phyloP scores from a whole-genome alignment of 768 basidiomycete genomes.

The Psilocybe cyanescens region DNA sequence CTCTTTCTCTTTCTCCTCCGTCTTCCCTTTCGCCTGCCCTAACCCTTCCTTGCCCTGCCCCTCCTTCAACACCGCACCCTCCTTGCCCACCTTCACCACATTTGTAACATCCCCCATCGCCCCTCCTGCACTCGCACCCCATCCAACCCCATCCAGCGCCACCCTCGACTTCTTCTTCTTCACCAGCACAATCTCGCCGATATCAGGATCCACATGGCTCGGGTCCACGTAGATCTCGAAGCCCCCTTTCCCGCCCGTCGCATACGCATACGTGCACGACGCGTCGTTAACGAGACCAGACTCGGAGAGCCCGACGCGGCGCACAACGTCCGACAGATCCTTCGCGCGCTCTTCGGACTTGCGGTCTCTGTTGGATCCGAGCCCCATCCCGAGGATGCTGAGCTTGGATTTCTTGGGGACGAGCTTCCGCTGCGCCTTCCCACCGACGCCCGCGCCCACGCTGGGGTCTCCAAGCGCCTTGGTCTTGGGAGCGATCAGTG shows the following conservation, averaged over 20 bases:
- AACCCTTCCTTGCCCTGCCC: slow-evolving; percentile 19
- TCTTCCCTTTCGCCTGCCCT: slow-evolving; percentile 38
- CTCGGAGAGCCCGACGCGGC: slow-evolving; percentile 45
- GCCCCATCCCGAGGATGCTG: slow-evolving; percentile 35
- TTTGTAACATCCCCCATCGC: slow-evolving; percentile 58
- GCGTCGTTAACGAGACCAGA: background rate
- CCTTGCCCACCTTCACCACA: slow-evolving; percentile 32
- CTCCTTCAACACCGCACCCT: slow-evolving; percentile 20
- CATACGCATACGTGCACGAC: background rate
- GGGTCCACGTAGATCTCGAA: slow-evolving; percentile 77
- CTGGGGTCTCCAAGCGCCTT: too few species aligned
- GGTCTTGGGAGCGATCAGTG: slow-evolving; percentile 29
- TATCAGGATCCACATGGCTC: slow-evolving; percentile 56
- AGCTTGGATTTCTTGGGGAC: slow-evolving; percentile 80
- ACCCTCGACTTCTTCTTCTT: slow-evolving; percentile 68
- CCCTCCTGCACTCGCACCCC: slow-evolving; percentile 31
- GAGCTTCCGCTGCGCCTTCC: slow-evolving; percentile 33
- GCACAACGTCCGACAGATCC: slow-evolving; percentile 65
- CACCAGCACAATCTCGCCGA: slow-evolving; percentile 72
- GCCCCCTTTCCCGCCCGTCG: slow-evolving; percentile 36
- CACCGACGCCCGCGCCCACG: slow-evolving; percentile 26
- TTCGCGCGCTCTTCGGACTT: slow-evolving; percentile 36
- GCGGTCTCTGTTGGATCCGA: slow-evolving; percentile 6
- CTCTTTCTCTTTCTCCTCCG: slow-evolving; percentile 31
- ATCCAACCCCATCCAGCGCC: slow-evolving; percentile 61